Base-by-base conservation (phyloP, 2,329 filamentous ascomycete genomes). In the Metarhizium brunneum region DNA sequence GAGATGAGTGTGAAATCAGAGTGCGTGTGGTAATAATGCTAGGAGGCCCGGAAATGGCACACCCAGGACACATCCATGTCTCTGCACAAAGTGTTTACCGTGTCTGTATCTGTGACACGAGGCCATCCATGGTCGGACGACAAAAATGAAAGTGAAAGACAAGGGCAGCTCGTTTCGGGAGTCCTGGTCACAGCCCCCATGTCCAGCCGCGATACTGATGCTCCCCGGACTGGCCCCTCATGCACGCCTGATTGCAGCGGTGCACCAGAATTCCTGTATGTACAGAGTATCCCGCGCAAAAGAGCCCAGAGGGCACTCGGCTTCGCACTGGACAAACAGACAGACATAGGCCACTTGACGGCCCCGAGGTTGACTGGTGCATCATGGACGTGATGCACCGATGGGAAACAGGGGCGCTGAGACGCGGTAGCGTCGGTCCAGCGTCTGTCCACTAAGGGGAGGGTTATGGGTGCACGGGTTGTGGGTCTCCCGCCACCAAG, bases 381-480 rank as follows among this genome's bases (percentile, higher is more conserved):
- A 35, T 8, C 32, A 35, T 43, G 13, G 40, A 43, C 40, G 18
- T 16, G 11, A n/a, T 43, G n/a, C 14, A 18, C 40, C 3, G n/a
- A 45, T 20, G 42, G 18, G 42, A 45, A 20, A 45, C 18, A 11
- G 42, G 42, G 6, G 42, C n/a, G 16, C 18, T 45, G 42, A 45
- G 42, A 45, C 42, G 32, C 32, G 32, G 32, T 3, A 25, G 32
- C 32, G 6, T 7, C 7, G 32, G 32, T 7, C 6, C 11, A 6
- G 42, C 20, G 20, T 4, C 20, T 36, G 53, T 16, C 25, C 6
- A 50, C 11, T n/a, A 6, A 7, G 8, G 38, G 14, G 29, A 18
- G 25, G 29, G 54, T 43, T 52, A 29, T 20, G 50, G 38, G 54
- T 25, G 54, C 29, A 35, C 54, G 50, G 54, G 51, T 51, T 56